phyloP scores from a whole-genome alignment of 352 stramenopile species.

The Ophiocytium majus region DNA sequence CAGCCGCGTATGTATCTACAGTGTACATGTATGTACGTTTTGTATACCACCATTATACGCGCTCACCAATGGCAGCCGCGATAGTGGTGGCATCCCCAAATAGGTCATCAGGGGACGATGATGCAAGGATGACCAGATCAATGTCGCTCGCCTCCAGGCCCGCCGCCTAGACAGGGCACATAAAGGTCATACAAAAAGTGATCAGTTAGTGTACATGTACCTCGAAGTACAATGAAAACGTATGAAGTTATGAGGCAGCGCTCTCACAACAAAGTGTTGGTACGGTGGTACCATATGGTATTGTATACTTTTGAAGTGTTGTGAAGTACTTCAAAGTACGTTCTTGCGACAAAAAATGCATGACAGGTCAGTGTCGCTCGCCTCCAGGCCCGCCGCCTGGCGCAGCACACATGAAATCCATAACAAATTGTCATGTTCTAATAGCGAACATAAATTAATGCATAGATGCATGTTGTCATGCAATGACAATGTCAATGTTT shows the following conservation, averaged over 20 bases:
- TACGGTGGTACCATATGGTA: not conserved
- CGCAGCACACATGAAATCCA: too few relatives aligned
- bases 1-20: too few relatives aligned
- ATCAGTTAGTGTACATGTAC: not conserved
- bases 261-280: too few relatives aligned
- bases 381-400: constrained; percentile 47
- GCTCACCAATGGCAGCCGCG: constrained; percentile 61
- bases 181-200: too few relatives aligned
- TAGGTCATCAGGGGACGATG: constrained; percentile 74
- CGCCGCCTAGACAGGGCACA: constrained; percentile 49
- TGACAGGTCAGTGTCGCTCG: constrained; percentile 47
- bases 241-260: not conserved
- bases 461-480: too few relatives aligned
- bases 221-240: constrained; percentile 8
- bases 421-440: too few relatives aligned
- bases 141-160: constrained; percentile 51
- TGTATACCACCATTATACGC: too few relatives aligned
- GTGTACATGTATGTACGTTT: too few relatives aligned
- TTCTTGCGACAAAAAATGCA: too few relatives aligned
- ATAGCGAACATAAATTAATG: too few relatives aligned
- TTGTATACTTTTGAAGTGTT: not conserved
- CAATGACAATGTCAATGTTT: too few relatives aligned
- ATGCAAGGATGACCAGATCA: constrained; percentile 64
- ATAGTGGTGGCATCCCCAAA: constrained; percentile 75
- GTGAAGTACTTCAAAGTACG: not conserved